Conservation (phyloP, 176 grass and related monocot genomes). For the Avena eriantha region DNA sequence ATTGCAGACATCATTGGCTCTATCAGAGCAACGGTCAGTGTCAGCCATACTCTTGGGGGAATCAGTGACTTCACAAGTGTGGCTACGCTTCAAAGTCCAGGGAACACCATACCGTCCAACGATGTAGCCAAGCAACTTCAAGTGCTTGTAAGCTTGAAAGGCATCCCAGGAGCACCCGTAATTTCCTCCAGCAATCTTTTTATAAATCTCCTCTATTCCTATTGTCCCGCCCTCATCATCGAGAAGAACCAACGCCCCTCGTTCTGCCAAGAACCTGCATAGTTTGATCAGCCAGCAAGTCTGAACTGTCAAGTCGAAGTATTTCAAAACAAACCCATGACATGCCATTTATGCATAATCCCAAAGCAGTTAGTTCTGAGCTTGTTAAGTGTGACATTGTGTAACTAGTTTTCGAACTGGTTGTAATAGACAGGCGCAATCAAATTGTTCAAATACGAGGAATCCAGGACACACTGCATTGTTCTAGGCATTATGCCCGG, state of each 20-base stretch:
- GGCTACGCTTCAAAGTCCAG: conserved; percentile 64
- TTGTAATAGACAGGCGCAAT: neutral
- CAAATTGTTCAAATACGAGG: neutral
- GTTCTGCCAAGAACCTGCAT: conserved; percentile 84
- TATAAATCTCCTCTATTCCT: conserved; percentile 53
- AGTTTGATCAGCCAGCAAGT: conserved; percentile 23
- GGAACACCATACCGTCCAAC: conserved; percentile 66
- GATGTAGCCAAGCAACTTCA: conserved; percentile 93
- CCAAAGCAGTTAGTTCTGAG: neutral
- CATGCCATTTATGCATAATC: conserved; percentile 9
- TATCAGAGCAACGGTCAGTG: conserved; percentile 10
- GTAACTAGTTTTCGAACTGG: neutral
- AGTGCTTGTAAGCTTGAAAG: conserved; percentile 77
- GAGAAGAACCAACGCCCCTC: conserved; percentile 67
- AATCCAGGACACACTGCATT: neutral
- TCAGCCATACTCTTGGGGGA: neutral
- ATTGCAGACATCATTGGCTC: conserved; percentile 8
- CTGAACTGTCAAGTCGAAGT: neutral
- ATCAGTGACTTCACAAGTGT: conserved; percentile 31
- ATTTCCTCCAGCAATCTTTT: conserved; percentile 53
- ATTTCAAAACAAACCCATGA: neutral
- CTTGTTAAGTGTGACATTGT: neutral
- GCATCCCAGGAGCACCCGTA: conserved; percentile 61
- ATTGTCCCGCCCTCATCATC: conserved; percentile 47
- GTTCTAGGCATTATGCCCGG: neutral